These are phyloP conservation scores for Candida tunisiensis DNA, from an alignment of 1,139 yeast genomes.

Conservation along the genomic window DNA sequence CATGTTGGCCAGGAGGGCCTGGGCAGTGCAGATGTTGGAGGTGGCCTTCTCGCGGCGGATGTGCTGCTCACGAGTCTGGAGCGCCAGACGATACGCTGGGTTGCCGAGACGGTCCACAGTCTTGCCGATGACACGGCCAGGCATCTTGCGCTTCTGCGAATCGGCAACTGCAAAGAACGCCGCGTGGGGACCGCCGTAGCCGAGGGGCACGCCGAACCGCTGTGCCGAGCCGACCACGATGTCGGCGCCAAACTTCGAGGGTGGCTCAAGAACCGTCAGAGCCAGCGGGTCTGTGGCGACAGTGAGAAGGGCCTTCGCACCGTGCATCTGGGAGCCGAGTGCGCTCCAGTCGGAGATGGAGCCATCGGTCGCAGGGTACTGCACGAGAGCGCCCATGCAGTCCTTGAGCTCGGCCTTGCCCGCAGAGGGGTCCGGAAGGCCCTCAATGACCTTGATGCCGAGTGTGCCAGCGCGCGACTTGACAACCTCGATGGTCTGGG, in stretches of 20 bases:
- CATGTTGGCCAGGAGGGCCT: slow-evolving; percentile 88
- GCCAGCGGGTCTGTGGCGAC: slow-evolving; percentile 88
- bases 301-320: slow-evolving; percentile 56
- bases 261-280: slow-evolving; percentile 69
- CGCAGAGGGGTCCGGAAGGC: slow-evolving; percentile 25
- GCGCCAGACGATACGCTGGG: slow-evolving; percentile 75
- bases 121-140: slow-evolving; percentile 90
- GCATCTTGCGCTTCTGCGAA: slow-evolving; percentile 76
- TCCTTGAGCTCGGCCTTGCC: slow-evolving; percentile 29
- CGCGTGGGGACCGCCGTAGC: slow-evolving; percentile 98
- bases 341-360: slow-evolving; percentile 36
- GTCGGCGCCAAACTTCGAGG: slow-evolving; percentile 78
- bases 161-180: slow-evolving; percentile 84
- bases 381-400: slow-evolving; percentile 71
- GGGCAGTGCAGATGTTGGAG: slow-evolving; percentile 94
- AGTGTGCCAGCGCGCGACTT: slow-evolving; percentile 65
- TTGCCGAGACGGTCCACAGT: slow-evolving; percentile 85
- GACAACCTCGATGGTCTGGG: slow-evolving; percentile 73
- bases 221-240: slow-evolving; percentile 87
- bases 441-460: slow-evolving; percentile 47
- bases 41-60: slow-evolving; percentile 96
- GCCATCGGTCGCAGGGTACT: slow-evolving; percentile 87
- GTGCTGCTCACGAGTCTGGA: slow-evolving; percentile 97
- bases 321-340: slow-evolving; percentile 51
- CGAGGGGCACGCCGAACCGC: slow-evolving; percentile 95